Evolutionary conservation across 1,284 basidiomycete species (phyloP).

Genomic region (Prillingera fragicola): DNA sequence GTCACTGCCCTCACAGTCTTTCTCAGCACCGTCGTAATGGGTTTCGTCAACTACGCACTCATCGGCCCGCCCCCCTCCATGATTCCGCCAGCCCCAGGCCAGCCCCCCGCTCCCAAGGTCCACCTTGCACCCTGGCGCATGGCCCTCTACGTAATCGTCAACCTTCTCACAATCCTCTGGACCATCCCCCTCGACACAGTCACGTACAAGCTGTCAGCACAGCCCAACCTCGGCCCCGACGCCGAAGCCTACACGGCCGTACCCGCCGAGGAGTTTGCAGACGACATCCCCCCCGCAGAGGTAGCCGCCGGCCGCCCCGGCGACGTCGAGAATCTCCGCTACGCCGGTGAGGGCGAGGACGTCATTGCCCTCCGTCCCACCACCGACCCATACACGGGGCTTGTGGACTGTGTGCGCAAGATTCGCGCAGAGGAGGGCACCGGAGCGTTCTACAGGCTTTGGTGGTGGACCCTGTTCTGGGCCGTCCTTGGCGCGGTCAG

Average conservation of each 20-base stretch:
- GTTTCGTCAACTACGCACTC: conserved; percentile 48
- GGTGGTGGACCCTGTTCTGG: conserved; percentile 80
- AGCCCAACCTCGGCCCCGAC: conserved; percentile 68
- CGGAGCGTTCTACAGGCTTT: conserved; percentile 69
- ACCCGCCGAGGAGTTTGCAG: conserved; percentile 53
- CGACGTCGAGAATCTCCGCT: background rate
- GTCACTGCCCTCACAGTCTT: conserved; percentile 57
- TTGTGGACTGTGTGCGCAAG: conserved; percentile 68
- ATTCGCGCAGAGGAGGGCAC: conserved; percentile 76
- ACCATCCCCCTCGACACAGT: conserved; percentile 78
- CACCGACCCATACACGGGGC: conserved; percentile 71
- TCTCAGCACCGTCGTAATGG: background rate
- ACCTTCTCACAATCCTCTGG: conserved; percentile 57
- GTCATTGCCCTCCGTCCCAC: conserved; percentile 79
- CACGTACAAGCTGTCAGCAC: conserved; percentile 68
- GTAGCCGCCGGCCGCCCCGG: conserved; percentile 54
- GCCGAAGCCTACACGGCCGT: conserved; percentile 42
- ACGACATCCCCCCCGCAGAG: conserved; percentile 57
- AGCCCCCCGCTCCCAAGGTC: no score
- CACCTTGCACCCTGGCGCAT: conserved; percentile 21
- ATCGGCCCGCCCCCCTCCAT: background rate
- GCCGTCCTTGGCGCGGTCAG: no score
- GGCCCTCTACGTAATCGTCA: conserved; percentile 56
- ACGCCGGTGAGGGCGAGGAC: conserved; percentile 64
- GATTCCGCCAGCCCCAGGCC: no score